phyloP scores from a whole-genome alignment of 352 stramenopile species.

The Pythium scleroteichum region DNA sequence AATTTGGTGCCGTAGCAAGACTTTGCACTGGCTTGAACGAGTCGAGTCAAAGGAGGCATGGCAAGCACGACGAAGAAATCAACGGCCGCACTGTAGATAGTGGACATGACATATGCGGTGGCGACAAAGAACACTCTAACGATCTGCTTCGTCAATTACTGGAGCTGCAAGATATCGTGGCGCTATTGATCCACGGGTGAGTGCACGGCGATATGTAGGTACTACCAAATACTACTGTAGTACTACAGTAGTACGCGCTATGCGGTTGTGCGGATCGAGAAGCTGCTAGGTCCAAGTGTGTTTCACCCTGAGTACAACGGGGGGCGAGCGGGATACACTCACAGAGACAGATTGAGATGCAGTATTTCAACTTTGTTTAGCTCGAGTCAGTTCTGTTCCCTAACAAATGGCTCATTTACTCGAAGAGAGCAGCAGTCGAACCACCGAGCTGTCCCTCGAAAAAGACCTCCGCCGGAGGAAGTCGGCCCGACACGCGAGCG shows the following conservation, averaged over 20 bases:
- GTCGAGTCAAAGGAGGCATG: constrained; percentile 19
- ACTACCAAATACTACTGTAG: too few relatives aligned
- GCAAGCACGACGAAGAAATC: constrained; percentile 20
- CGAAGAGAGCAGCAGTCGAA: constrained; percentile 22
- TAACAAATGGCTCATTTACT: constrained; percentile 10
- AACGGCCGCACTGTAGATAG: constrained; percentile 9
- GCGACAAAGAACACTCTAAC: constrained; percentile 2
- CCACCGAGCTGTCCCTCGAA: constrained; percentile 27
- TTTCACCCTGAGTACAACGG: not conserved
- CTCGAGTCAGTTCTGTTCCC: too few relatives aligned
- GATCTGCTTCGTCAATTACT: constrained; percentile 6
- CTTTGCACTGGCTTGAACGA: not conserved
- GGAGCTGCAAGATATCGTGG: constrained; percentile 7
- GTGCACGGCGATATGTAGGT: constrained; percentile 15
- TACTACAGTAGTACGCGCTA: too few relatives aligned
- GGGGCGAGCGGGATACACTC: constrained; percentile 16
- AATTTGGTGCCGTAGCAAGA: constrained; percentile 8
- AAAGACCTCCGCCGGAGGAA: constrained; percentile 30
- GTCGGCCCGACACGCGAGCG: constrained; percentile 13
- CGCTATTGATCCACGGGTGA: constrained; percentile 15
- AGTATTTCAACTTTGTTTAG: too few relatives aligned
- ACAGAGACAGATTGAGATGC: too few relatives aligned
- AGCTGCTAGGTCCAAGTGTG: constrained; percentile 9
- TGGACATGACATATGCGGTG: constrained; percentile 2
- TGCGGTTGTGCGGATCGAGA: constrained; percentile 26